Base-by-base conservation (phyloP, 2,329 filamentous ascomycete genomes). In the Macrophomina tecta region DNA sequence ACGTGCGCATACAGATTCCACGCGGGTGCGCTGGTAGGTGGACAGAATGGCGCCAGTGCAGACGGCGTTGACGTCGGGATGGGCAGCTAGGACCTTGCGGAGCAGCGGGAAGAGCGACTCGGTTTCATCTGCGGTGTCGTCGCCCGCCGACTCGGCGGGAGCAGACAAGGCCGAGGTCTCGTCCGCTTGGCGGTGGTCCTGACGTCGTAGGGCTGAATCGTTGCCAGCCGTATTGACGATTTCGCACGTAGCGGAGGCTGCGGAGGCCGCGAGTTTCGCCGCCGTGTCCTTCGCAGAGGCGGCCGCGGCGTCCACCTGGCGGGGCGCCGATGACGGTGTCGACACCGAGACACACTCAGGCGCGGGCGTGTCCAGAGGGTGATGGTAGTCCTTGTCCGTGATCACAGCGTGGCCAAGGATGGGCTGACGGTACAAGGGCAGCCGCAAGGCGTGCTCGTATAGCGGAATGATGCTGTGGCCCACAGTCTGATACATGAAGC, bases 401-500 rank as follows among this genome's bases (percentile, higher is more conserved):
- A 93, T 88, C 28, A 91, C 84, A 0, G 92, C 91, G 5, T 81
- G 82, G 48, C 94, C 95, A 1, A 78, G 76, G 71, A 98, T 97
- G 64, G 88, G 82, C 72, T 90, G 87, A 23, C 95, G 89, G 79
- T 95, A 97, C 1, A 99, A 84, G 30, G 94, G 94, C 40, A 98
- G 84, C 0, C 85, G 88, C 1, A 97, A 89, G 40, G 92, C 93
- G 56, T 86, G 79, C 68, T 90, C 89, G 76, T 97, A 98, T 16
- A 97, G 85, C 2, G 94, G 93, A 67, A 98, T 90, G 18, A 97
- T 83, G 67, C 88, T 86, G 79, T 98, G 93, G 12, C 95, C 95
- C 68, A 97, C 92, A 3, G 95, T 99, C 83, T 99, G 95, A 83
- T 98, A 99, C 95, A 99, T 99, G 88, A 95, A 98, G 82, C 94